Percentiles rank a stretch among this genome's conserved stretches.
Conservation (phyloP, 177 flowering plant species). For the Vitis hybrid region DNA sequence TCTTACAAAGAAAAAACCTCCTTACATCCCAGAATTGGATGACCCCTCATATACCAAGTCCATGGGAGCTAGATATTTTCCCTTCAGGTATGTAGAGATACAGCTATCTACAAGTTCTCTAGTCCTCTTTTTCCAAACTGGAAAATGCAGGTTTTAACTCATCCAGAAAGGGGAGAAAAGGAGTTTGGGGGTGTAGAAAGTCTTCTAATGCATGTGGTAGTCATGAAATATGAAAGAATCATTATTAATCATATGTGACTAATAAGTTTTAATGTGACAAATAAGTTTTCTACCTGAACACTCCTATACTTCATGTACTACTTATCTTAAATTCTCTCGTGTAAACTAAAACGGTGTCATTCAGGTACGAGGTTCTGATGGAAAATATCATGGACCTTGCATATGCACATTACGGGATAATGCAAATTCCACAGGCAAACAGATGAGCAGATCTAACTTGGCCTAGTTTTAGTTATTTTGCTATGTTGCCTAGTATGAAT, state of each 20-base stretch:
- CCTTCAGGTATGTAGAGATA: slow-evolving; percentile 61
- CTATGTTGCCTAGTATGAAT: neutral
- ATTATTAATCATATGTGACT: no score
- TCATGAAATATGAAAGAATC: no score
- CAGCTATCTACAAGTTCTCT: neutral
- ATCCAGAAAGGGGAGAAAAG: no score
- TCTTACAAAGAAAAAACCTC: slow-evolving; percentile 54
- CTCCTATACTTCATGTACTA: neutral
- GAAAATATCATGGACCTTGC: slow-evolving; percentile 97
- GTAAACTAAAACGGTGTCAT: slow-evolving; percentile 12
- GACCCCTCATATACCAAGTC: slow-evolving; percentile 66
- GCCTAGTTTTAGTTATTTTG: neutral
- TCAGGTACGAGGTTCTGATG: slow-evolving; percentile 79
- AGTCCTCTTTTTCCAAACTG: neutral
- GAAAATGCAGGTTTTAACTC: no score
- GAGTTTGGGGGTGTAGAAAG: no score
- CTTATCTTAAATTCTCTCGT: no score
- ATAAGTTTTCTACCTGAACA: neutral
- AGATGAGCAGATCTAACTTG: slow-evolving; percentile 35
- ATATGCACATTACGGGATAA: slow-evolving; percentile 80
- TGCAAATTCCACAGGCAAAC: slow-evolving; percentile 36
- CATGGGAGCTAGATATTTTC: slow-evolving; percentile 67
- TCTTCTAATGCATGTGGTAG: no score
- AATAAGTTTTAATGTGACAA: no score
- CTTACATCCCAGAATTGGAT: slow-evolving; percentile 71